Evolutionary conservation across 169 alveolate genomes (phyloP), one percentile per base, ranked within the genome.

Genomic region (Plasmodium blacklocki): DNA sequence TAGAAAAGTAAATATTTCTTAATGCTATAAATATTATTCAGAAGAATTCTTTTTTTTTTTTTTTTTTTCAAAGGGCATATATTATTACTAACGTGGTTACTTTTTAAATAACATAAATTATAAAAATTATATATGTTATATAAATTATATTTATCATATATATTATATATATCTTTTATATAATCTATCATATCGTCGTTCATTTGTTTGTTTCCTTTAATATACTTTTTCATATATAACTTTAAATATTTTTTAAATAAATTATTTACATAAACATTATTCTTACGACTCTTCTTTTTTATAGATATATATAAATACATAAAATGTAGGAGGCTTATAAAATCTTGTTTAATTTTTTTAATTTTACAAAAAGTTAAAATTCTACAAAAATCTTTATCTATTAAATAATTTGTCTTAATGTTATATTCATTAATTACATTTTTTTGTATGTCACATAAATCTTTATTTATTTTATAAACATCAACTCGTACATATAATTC

Each of bases 341-440:
- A n/a, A 32, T 66, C 43, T 80, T 80, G 66, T 56, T 52, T 80
- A 29, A 80, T 67, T 72, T 49, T 58, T 47, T 59, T 47, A 23
- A 67, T 64, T 64, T 72, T 68, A 26, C 56, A 67, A 68, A 54
- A 62, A 9, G 59, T 62, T 29, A 80, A 26, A 32, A 80, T 21
- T 5, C 19, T 8, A 43, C 18, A 59, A 21, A 67, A 80, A 32
- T 67, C 21, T 21, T 71, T 59, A n/a, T 67, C 80, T 29, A 67
- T 9, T 7, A 72, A 67, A 49, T 80, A 80, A 60, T 80, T 80
- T 21, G 50, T 47, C 21, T 67, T 56, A 32, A 58, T 29, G 9
- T 29, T 71, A 26, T 26, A 26, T 26, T 26, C 32, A 26, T 26
- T 26, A 26, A 26, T 26, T 26, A 26, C 3, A 26, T 26, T 4